Conservation (phyloP, 805 yeast species). For the Helenozyma rhizophorensis region DNA sequence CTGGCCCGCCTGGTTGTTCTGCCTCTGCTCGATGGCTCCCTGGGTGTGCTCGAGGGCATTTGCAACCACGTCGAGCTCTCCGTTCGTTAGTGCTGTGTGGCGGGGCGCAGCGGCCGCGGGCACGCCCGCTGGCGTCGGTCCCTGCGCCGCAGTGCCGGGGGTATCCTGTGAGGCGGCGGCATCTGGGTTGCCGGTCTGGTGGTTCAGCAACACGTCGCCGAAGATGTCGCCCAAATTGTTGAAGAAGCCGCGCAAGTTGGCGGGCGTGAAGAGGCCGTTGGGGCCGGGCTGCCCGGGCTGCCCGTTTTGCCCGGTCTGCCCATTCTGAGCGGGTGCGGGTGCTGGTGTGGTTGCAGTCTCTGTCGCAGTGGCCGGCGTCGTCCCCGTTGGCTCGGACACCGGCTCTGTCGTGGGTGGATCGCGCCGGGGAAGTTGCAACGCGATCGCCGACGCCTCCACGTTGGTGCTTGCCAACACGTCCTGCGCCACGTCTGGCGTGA, state of each 20-base stretch:
- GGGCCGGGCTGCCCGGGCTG: neutral
- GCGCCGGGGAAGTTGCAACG: constrained; percentile 3
- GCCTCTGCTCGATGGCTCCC: no score
- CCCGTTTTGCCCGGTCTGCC: neutral
- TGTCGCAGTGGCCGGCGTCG: constrained; percentile 1
- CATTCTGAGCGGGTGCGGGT: neutral
- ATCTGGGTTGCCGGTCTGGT: no score
- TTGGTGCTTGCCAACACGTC: constrained; percentile 27
- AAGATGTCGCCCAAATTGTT: constrained; percentile 12
- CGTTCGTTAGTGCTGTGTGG: no score
- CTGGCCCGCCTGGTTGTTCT: no score
- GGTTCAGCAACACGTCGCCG: constrained; percentile 3
- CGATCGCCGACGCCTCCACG: constrained; percentile 20
- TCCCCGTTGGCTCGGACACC: neutral
- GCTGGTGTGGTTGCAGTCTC: neutral
- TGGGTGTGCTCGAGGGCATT: no score
- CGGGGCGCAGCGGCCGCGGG: no score
- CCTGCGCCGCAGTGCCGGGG: no score
- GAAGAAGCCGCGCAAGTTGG: constrained; percentile 4
- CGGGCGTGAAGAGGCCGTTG: neutral
- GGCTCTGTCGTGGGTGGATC: constrained; percentile 2
- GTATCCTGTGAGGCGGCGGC: no score
- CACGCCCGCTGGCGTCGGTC: no score
- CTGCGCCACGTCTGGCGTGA: constrained; percentile 36
- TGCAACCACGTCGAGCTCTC: no score